Base-by-base conservation (phyloP, 176 grass and related monocot species). In the Ananas comosus region DNA sequence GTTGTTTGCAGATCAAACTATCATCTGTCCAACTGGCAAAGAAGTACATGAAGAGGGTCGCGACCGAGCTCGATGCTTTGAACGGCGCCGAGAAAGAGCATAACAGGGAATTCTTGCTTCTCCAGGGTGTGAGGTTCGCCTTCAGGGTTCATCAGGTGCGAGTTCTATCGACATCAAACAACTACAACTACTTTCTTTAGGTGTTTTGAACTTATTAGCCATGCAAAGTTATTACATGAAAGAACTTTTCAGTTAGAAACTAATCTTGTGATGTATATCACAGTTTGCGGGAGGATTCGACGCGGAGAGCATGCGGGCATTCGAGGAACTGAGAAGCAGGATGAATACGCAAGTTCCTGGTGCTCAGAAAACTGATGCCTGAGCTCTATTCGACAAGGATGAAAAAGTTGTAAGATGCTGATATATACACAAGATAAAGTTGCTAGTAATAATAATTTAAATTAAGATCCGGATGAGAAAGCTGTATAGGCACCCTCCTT, bases 211-310 rank as follows among this genome's bases (percentile, higher is more conserved):
- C 56, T 61, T 61, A 59, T 42, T 7, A 42, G 6, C 33, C 33
- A 42, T 42, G 33, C 33, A 42, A 42, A 42, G 6, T 19, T 61
- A n/a, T 61, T 19, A 61, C 16, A 61, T 61, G 16, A 18, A 61
- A 61, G 21, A 18, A 2, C 21, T 61, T 7, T 61, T 61, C 56
- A 2, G 52, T 56, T 0, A 61, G 17, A 22, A 61, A 61, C 56
- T 61, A 9, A 74, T 47, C 4, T 10, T 12, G 75, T 6, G 3
- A 64, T 13, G 10, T 16, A 68, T 10, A 68, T 12, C 68, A 17
- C 73, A 99, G 89, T 99, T 97, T 84, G 94, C 89, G 0, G 94
- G 94, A 63, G 94, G 87, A 52, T 93, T 99, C 3, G 94, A 99
- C 61, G 87, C 75, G 2, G 87, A 93, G 49, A 99, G 86, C 52